phyloP scores from a whole-genome alignment of 2,329 filamentous ascomycete species.

The Colletotrichum sp. region DNA sequence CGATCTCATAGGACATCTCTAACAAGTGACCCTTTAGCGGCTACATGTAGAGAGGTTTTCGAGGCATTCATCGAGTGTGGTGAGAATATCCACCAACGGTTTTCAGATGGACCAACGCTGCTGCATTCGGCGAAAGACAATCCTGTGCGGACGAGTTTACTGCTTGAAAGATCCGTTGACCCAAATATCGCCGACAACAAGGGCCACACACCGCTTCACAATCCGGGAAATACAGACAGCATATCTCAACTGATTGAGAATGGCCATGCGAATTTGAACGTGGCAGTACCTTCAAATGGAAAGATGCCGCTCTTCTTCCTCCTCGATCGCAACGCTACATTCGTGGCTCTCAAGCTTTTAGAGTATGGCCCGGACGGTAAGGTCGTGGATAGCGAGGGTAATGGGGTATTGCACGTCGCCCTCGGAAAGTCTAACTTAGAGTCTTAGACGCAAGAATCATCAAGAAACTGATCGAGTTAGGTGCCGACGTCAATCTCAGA shows the following conservation, averaged over 20 bases:
- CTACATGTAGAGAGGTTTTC: background rate
- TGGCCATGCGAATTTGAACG: constrained; percentile 28
- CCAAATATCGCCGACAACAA: constrained; percentile 18
- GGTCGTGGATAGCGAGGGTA: constrained; percentile 22
- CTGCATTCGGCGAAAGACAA: constrained; percentile 22
- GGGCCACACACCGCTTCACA: constrained; percentile 25
- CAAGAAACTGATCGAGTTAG: constrained; percentile 15
- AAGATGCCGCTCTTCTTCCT: constrained; percentile 26
- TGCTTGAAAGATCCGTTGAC: constrained; percentile 29
- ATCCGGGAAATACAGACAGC: background rate
- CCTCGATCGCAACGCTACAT: background rate
- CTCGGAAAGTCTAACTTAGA: background rate
- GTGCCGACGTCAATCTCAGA: constrained; percentile 25
- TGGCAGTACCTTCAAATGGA: constrained; percentile 2
- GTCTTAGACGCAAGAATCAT: background rate
- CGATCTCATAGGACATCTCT: too few relatives aligned
- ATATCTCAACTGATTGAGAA: constrained; percentile 27
- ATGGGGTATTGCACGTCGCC: constrained; percentile 24
- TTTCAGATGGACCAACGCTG: constrained; percentile 13
- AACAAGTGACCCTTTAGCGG: background rate
- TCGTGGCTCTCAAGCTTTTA: background rate
- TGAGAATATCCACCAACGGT: constrained; percentile 24
- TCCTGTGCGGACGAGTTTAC: constrained; percentile 2
- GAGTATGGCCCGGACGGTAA: constrained; percentile 25
- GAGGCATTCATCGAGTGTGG: constrained; percentile 27